Base-by-base conservation (phyloP, 2,329 filamentous ascomycete genomes). In the Fonsecaea monophora region DNA sequence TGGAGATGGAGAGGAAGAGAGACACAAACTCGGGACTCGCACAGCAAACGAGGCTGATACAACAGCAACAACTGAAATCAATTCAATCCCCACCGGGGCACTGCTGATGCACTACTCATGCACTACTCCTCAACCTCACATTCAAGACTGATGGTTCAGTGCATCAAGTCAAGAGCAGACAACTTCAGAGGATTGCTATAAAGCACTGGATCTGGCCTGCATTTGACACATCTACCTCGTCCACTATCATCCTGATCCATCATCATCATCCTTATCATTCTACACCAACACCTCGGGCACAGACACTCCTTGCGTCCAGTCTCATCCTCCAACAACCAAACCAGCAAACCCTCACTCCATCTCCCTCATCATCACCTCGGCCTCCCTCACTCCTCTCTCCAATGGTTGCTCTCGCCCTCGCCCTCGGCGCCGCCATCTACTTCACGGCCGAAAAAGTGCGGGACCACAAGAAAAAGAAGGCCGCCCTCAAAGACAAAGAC, bases 391-490 rank as follows among this genome's bases (percentile, higher is more conserved):
- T 4, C n/a, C 3, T 25, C 34, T 13, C 58, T 18, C 60, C 68
- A 50, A 67, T 67, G 65, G 62, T 59, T 15, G 37, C 38, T n/a
- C 30, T 64, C 54, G 48, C 60, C 32, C 34, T 67, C 32, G 65
- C 65, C 6, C 10, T 55, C 40, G 54, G 65, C 32, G 61, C 62
- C 55, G 65, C 54, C 15, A 42, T 65, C 18, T 64, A 60, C 18
- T 34, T 67, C 61, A 55, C 54, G 5, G 65, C 37, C 55, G 61
- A 65, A 34, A 67, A 65, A 30, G 60, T 67, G 30, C 65, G 53
- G 35, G 40, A 60, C 34, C 65, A 50, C 40, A 50, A 58, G 48
- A 53, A 60, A 55, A 67, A 64, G 65, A 65, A 67, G 48, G 62
- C 37, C 10, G 56, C 21, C 42, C 32, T 59, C 25, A 25, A 25